A percentile compares a stretch with the other conserved stretches of the same genome.
phyloP scores from a whole-genome alignment of 192 early-diverging fungal species.

The Backusella psychrophila region DNA sequence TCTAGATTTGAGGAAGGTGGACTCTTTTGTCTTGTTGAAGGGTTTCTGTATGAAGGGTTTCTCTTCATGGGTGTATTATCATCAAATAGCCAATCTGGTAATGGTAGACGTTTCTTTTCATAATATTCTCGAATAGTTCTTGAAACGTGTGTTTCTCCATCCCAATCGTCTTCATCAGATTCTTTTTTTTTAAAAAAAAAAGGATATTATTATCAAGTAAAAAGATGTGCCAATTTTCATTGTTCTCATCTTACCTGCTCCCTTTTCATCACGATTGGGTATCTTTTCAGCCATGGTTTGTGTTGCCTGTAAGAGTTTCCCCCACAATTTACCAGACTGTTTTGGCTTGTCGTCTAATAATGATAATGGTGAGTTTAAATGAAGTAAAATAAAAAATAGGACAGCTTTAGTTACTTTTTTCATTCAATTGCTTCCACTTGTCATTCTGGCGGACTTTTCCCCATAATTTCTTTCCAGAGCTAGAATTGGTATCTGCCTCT shows the following conservation, averaged over 20 bases:
- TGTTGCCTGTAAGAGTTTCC: constrained; percentile 26
- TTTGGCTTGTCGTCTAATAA: constrained; percentile 6
- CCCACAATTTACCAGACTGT: constrained; percentile 23
- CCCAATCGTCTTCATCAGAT: constrained; percentile 54
- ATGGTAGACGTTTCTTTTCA: constrained; percentile 42
- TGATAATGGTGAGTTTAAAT: too few species aligned
- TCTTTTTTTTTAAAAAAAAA: constrained; percentile 30
- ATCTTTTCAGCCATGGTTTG: constrained; percentile 21
- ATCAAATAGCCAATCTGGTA: constrained; percentile 31
- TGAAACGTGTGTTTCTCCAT: constrained; percentile 54
- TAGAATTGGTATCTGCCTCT: background rate
- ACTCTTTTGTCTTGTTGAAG: background rate
- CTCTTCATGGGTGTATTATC: constrained; percentile 9
- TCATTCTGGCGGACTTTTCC: constrained; percentile 26
- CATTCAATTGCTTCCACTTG: constrained; percentile 25
- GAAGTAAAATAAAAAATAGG: background rate
- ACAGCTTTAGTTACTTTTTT: constrained; percentile 4
- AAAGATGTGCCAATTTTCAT: too few species aligned
- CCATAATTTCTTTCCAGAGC: constrained; percentile 27
- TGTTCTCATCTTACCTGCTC: constrained; percentile 17
- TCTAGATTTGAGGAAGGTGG: background rate
- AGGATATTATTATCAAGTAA: background rate
- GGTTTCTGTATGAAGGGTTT: background rate
- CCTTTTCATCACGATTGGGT: constrained; percentile 21
- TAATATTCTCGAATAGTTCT: constrained; percentile 52